A percentile compares a stretch with the other conserved stretches of the same genome.
These are phyloP conservation scores for Penicillium ucsense DNA, from an alignment of 495 filamentous ascomycete species.

Conservation along the genomic window DNA sequence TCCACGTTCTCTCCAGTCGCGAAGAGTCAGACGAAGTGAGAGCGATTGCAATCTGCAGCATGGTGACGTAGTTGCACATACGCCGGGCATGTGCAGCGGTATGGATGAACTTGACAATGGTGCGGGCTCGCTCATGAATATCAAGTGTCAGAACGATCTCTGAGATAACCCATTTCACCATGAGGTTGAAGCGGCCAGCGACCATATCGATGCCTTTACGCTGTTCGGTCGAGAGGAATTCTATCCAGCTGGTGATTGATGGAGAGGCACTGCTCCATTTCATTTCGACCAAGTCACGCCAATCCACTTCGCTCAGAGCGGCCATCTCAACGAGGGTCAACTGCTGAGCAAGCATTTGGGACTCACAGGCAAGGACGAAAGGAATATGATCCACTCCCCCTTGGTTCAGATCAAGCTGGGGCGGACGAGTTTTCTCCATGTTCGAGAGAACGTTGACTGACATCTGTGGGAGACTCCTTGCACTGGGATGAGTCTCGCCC, in stretches of 20 bases:
- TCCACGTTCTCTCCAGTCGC: slow-evolving; percentile 74
- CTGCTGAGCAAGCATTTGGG: slow-evolving; percentile 82
- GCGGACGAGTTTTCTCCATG: slow-evolving; percentile 21
- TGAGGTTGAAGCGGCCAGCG: slow-evolving; percentile 90
- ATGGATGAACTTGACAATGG: slow-evolving; percentile 86
- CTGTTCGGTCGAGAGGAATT: slow-evolving; percentile 73
- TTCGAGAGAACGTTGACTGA: slow-evolving; percentile 30
- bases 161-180: slow-evolving; percentile 95
- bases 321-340: slow-evolving; percentile 95
- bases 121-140: slow-evolving; percentile 70
- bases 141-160: slow-evolving; percentile 80
- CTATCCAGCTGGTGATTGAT: slow-evolving; percentile 68
- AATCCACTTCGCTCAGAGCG: slow-evolving; percentile 91
- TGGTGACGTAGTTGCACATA: slow-evolving; percentile 90
- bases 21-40: slow-evolving; percentile 74
- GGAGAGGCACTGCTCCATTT: slow-evolving; percentile 72
- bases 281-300: slow-evolving; percentile 95
- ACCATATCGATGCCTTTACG: slow-evolving; percentile 90
- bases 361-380: slow-evolving; percentile 87
- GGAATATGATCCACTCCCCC: slow-evolving; percentile 56
- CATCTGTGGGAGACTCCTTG: slow-evolving; percentile 22
- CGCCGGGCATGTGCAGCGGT: slow-evolving; percentile 77
- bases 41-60: slow-evolving; percentile 90
- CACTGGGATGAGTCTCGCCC: slow-evolving; percentile 9
- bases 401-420: slow-evolving; percentile 4